phyloP scores from a whole-genome alignment of 2,329 filamentous ascomycete species.

The Arthrinium phaeospermum region DNA sequence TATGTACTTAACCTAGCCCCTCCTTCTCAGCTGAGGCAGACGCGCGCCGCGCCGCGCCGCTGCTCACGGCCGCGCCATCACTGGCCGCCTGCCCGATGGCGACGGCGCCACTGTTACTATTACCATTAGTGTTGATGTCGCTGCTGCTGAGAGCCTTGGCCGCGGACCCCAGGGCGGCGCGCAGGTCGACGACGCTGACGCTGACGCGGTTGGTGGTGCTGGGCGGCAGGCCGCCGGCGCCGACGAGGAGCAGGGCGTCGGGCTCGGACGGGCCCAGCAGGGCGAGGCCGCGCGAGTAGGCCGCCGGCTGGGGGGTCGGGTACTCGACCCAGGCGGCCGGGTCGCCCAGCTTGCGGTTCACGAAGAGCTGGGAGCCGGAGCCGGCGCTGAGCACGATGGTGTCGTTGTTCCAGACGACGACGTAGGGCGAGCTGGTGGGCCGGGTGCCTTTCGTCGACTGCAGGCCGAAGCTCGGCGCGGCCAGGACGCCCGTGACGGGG shows the following conservation, averaged over 20 bases:
- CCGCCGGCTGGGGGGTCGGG: slow-evolving; percentile 30
- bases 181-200: slow-evolving; percentile 30
- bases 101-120: background rate
- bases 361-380: slow-evolving; percentile 32
- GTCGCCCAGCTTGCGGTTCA: slow-evolving; percentile 33
- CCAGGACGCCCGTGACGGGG: slow-evolving; percentile 27
- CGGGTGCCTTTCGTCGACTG: slow-evolving; percentile 25
- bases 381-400: slow-evolving; percentile 36
- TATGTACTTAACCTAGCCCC: background rate
- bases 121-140: background rate
- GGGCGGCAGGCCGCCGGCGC: slow-evolving; percentile 42
- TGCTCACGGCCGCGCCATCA: background rate
- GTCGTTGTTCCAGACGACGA: slow-evolving; percentile 37
- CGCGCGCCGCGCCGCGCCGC: background rate
- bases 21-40: background rate
- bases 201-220: slow-evolving; percentile 43
- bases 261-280: slow-evolving; percentile 27
- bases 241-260: slow-evolving; percentile 40
- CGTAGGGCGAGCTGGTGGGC: slow-evolving; percentile 34
- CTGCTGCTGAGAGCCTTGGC: background rate
- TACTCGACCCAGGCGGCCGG: slow-evolving; percentile 32
- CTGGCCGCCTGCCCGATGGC: background rate
- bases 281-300: slow-evolving; percentile 31
- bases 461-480: slow-evolving; percentile 27
- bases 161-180: background rate